Evolutionary conservation across 2,329 filamentous ascomycete genomes (phyloP).

Genomic region (Penicillium crustosum): DNA sequence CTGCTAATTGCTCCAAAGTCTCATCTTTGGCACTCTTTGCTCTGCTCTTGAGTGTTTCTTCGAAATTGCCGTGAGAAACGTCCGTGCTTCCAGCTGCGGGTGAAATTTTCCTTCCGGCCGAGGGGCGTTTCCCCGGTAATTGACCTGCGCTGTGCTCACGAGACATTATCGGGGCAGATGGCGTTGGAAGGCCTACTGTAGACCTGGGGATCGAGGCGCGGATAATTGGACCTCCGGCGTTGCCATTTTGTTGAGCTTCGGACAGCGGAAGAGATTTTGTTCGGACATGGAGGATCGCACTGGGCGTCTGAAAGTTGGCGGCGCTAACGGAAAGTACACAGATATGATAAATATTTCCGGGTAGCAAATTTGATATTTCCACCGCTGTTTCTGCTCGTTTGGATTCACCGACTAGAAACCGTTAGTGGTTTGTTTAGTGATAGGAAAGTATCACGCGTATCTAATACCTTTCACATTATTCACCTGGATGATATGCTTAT

Average conservation of each 20-base stretch:
- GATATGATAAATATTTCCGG: constrained; percentile 88
- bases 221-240: constrained; percentile 44
- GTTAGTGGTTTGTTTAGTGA: constrained; percentile 16
- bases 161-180: constrained; percentile 59
- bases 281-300: constrained; percentile 77
- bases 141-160: constrained; percentile 65
- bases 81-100: constrained; percentile 60
- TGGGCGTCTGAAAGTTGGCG: constrained; percentile 89
- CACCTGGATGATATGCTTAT: constrained; percentile 88
- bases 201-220: constrained; percentile 55
- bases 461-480: constrained; percentile 82
- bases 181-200: constrained; percentile 57
- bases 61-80: constrained; percentile 40
- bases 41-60: constrained; percentile 39
- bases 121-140: constrained; percentile 60
- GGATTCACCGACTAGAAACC: constrained; percentile 72
- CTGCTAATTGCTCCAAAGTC: constrained; percentile 74
- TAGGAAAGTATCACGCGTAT: background rate
- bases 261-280: constrained; percentile 59
- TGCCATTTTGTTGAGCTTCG: constrained; percentile 37
- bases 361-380: constrained; percentile 81
- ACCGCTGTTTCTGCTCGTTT: constrained; percentile 80
- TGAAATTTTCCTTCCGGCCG: constrained; percentile 72
- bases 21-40: constrained; percentile 59
- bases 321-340: constrained; percentile 88